phyloP scores from a whole-genome alignment of 2,329 filamentous ascomycete species.

The Colletotrichum tropicale region DNA sequence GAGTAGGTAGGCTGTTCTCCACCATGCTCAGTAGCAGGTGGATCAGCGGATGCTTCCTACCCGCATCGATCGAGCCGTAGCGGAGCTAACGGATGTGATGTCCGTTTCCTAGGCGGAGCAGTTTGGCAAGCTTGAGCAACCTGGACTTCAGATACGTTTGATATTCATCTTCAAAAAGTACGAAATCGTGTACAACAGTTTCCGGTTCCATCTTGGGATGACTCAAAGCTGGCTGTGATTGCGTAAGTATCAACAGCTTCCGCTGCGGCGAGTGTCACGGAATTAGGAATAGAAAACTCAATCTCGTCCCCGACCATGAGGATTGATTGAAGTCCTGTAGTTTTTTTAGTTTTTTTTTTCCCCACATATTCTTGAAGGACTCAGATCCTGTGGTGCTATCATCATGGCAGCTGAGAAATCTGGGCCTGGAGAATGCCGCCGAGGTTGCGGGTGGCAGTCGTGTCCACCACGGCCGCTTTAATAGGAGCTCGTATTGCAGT shows the following conservation, averaged over 20 bases:
- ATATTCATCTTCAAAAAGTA: not conserved
- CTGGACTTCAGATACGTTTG: fast-evolving
- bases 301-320: fast-evolving
- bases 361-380: not conserved
- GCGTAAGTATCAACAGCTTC: not conserved
- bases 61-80: not conserved
- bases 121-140: not conserved
- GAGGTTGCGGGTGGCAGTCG: fast-evolving
- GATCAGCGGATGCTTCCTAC: not conserved
- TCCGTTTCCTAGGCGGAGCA: not conserved
- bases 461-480: not conserved
- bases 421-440: not conserved
- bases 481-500: not conserved
- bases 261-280: not conserved
- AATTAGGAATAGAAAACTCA: not conserved
- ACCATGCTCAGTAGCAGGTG: not conserved
- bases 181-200: not conserved
- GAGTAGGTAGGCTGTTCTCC: not conserved
- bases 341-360: fast-evolving
- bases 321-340: fast-evolving
- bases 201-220: not conserved
- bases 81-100: not conserved
- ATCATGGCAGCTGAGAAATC: not conserved
- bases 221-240: not conserved
- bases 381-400: not conserved